These are phyloP conservation scores for Solanum chiquidenum DNA, from an alignment of 257 asterid species.

Conservation along the genomic window DNA sequence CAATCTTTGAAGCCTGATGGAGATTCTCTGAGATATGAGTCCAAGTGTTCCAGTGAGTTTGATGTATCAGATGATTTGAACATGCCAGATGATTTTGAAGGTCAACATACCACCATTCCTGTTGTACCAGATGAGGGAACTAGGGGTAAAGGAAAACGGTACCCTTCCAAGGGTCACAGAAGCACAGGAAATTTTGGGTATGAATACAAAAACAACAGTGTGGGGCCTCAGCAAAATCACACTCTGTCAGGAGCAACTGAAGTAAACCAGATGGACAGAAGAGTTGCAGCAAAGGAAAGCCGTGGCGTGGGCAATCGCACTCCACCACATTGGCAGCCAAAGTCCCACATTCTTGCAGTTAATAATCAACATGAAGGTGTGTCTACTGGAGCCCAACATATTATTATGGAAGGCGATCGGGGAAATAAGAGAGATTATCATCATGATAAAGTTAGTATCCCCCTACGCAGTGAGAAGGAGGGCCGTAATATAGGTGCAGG, in stretches of 20 bases:
- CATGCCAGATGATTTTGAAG: constrained; percentile 7
- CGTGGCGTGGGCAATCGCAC: constrained; percentile 39
- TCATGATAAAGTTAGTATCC: constrained; percentile 21
- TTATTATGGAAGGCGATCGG: constrained; percentile 20
- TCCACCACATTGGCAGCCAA: constrained; percentile 79
- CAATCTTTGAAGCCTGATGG: constrained; percentile 21
- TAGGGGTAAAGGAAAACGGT: constrained; percentile 53
- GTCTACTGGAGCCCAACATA: constrained; percentile 21
- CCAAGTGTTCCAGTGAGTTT: constrained; percentile 4
- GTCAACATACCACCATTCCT: constrained; percentile 18
- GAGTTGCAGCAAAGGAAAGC: constrained; percentile 27
- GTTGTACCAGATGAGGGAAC: constrained; percentile 43
- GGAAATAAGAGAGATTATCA: constrained; percentile 31
- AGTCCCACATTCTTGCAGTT: constrained; percentile 29
- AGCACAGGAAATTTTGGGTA: constrained; percentile 21
- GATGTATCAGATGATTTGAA: constrained; percentile 14
- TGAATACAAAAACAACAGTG: constrained; percentile 22
- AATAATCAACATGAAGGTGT: constrained; percentile 31
- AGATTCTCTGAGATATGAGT: constrained; percentile 18
- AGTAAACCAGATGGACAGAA: constrained; percentile 31
- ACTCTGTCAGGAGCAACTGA: constrained; percentile 25
- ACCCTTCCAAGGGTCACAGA: constrained; percentile 31
- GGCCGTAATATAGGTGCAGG: constrained; percentile 10
- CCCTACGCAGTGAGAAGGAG: constrained; percentile 17
- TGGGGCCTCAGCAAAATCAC: constrained; percentile 28